A percentile compares a stretch with the other conserved stretches of the same genome.
Conservation (phyloP, 768 basidiomycete species). For the Tulasnella sp. region DNA sequence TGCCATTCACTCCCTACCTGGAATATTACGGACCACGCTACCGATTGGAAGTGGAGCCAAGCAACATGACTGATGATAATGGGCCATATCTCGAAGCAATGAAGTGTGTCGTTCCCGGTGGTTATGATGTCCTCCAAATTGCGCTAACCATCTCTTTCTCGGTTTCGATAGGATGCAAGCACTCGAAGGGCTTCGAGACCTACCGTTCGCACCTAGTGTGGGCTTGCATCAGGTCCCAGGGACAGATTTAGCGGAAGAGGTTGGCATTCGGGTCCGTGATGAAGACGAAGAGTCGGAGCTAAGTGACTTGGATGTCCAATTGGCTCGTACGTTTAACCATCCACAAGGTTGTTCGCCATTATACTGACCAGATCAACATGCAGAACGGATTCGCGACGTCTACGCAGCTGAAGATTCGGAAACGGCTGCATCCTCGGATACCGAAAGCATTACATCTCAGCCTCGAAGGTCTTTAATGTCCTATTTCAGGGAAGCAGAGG, state of each 20-base stretch:
- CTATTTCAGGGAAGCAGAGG: slow-evolving; percentile 26
- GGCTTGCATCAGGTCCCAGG: slow-evolving; percentile 82
- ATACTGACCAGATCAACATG: not conserved
- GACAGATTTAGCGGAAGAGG: slow-evolving; percentile 56
- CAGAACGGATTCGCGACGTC: slow-evolving; percentile 24
- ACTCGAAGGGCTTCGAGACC: slow-evolving; percentile 59
- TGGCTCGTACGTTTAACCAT: slow-evolving; percentile 43
- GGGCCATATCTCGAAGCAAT: slow-evolving; percentile 76
- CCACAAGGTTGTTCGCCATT: not conserved
- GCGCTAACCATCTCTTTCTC: slow-evolving; percentile 49
- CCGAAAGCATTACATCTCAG: slow-evolving; percentile 1
- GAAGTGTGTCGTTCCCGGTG: slow-evolving; percentile 53
- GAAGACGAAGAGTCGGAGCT: slow-evolving; percentile 46
- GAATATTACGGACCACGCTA: slow-evolving; percentile 98
- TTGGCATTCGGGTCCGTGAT: slow-evolving; percentile 41
- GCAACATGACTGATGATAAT: slow-evolving; percentile 96
- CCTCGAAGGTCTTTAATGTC: slow-evolving; percentile 25
- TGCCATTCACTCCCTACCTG: slow-evolving; percentile 88
- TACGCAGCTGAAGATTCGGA: slow-evolving; percentile 10
- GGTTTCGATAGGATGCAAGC: slow-evolving; percentile 25
- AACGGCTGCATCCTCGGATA: slow-evolving; percentile 27
- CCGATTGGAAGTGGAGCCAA: slow-evolving; percentile 84
- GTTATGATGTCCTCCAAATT: slow-evolving; percentile 36
- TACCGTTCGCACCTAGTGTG: slow-evolving; percentile 80
- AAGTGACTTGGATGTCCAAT: slow-evolving; percentile 45